Evolutionary conservation across 2,329 filamentous ascomycete genomes (phyloP).

Genomic region (Colletotrichum agaves): DNA sequence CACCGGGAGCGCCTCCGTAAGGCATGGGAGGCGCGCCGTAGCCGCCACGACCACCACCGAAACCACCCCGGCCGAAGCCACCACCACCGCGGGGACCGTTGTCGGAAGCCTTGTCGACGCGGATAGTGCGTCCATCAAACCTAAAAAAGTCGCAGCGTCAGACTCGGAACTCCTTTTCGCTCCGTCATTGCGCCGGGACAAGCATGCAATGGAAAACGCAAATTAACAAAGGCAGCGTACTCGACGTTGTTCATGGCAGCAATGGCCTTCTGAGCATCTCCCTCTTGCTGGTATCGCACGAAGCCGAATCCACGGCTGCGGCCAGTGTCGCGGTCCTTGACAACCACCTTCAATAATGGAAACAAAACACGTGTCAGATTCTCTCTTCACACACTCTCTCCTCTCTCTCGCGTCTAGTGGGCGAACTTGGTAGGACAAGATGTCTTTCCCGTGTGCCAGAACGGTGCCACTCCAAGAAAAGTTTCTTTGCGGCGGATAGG

Average conservation of each 20-base stretch:
- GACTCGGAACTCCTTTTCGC: not conserved
- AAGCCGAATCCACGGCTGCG: constrained; percentile 98
- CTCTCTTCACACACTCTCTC: constrained; percentile 8
- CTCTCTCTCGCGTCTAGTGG: not conserved
- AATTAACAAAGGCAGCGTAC: constrained; percentile 63
- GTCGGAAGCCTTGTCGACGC: constrained; percentile 95
- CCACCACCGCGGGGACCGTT: constrained; percentile 72
- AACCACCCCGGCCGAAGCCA: constrained; percentile 59
- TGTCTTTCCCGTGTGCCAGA: constrained; percentile 11
- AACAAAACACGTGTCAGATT: constrained; percentile 39
- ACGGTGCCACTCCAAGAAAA: constrained; percentile 17
- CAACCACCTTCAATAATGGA: constrained; percentile 76
- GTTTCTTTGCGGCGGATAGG: constrained; percentile 28
- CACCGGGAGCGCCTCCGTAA: constrained; percentile 43
- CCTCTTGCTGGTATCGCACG: constrained; percentile 84
- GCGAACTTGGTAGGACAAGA: constrained; percentile 8
- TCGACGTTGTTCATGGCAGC: constrained; percentile 87
- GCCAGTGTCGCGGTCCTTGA: constrained; percentile 96
- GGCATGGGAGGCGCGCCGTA: constrained; percentile 46
- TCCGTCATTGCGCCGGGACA: constrained; percentile 38
- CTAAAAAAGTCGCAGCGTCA: constrained; percentile 56
- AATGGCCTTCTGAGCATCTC: constrained; percentile 82
- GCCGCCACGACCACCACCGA: constrained; percentile 51
- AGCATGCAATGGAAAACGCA: constrained; percentile 33
- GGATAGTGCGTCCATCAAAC: constrained; percentile 93